These are phyloP conservation scores for Russula sp. DNA, from an alignment of 768 basidiomycete genomes.

Conservation along the genomic window DNA sequence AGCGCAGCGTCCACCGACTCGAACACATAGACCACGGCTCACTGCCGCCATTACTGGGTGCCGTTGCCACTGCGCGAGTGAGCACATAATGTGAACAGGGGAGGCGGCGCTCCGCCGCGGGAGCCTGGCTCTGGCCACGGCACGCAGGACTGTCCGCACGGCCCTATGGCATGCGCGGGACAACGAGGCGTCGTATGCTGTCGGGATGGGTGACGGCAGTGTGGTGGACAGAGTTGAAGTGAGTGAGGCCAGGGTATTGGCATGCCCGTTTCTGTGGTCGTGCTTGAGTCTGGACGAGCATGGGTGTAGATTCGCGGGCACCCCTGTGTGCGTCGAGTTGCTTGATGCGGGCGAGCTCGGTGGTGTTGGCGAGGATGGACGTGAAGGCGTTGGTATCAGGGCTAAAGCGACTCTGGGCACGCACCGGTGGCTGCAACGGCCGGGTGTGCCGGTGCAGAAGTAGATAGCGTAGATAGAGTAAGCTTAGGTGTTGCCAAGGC, in stretches of 20 bases:
- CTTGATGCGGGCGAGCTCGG: constrained; percentile 19
- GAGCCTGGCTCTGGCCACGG: background rate
- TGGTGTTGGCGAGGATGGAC: constrained; percentile 21
- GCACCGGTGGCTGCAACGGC: background rate
- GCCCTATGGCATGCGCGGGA: background rate
- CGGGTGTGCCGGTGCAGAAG: background rate
- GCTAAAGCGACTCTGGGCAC: background rate
- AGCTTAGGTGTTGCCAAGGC: background rate
- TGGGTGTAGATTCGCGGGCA: no score
- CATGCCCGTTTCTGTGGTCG: no score
- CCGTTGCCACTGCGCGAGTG: background rate
- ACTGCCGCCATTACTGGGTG: background rate
- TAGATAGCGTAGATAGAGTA: background rate
- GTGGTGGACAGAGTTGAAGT: no score
- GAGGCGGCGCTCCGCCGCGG: background rate
- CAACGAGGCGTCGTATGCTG: constrained; percentile 1
- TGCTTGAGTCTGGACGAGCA: no score
- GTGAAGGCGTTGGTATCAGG: constrained; percentile 22
- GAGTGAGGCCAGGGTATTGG: no score
- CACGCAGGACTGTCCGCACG: background rate
- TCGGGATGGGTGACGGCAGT: no score
- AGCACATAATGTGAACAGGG: background rate
- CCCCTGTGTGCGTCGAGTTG: constrained; percentile 23
- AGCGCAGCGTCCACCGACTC: constrained; percentile 7
- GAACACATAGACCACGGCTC: background rate